Evolutionary conservation across 257 asterid genomes (phyloP).

Genomic region (Capsicum rhomboideum): DNA sequence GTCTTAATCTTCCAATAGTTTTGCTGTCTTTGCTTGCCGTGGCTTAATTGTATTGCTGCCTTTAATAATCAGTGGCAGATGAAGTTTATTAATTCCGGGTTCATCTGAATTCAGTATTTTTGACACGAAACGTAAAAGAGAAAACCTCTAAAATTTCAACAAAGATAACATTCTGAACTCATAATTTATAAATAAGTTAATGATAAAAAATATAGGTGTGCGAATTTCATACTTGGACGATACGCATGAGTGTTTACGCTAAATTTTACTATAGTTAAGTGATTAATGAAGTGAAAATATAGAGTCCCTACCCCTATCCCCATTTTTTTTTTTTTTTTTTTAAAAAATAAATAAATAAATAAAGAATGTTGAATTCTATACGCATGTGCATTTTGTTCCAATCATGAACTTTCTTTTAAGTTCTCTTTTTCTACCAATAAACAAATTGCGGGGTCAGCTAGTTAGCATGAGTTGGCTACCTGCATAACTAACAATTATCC

Average conservation of each 20-base stretch:
- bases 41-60: background rate
- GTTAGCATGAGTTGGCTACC: background rate
- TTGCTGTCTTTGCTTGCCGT: background rate
- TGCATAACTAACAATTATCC: background rate
- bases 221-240: too few relatives aligned
- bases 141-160: background rate
- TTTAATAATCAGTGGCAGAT: too few relatives aligned
- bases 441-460: background rate
- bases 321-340: too few relatives aligned
- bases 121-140: background rate
- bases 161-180: background rate
- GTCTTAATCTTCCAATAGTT: background rate
- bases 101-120: accelerated
- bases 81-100: background rate
- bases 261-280: too few relatives aligned
- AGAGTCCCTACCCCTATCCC: too few relatives aligned
- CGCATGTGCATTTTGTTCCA: too few relatives aligned
- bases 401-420: too few relatives aligned
- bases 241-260: too few relatives aligned
- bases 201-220: too few relatives aligned
- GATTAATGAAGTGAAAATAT: too few relatives aligned
- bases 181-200: background rate
- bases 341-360: too few relatives aligned
- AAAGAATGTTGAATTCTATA: too few relatives aligned
- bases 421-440: background rate